Base-by-base conservation (phyloP, 129 eudicot genomes). In the Oenanthe sinensis region DNA sequence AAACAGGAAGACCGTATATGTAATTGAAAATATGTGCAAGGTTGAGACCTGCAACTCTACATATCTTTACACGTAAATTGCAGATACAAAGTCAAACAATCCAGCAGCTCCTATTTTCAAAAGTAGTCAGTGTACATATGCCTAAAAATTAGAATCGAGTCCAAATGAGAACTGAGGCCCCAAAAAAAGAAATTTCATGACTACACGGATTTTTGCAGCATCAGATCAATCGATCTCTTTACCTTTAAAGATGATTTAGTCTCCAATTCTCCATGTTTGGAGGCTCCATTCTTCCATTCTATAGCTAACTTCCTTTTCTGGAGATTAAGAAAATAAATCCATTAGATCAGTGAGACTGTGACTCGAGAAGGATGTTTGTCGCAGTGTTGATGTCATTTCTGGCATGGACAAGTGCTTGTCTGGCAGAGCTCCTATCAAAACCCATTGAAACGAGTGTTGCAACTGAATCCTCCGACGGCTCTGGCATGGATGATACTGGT, bases 381-480 rank as follows among this genome's bases (percentile, higher is more conserved):
- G 96, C 99, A 24, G 89, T 88, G 84, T 88, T 95, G 47, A 95
- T 30, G 85, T 94, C 97, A 52, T 94, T 94, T 87, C 97, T 88
- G 33, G 98, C 93, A 37, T 84, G 97, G 69, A 90, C 81, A 77
- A 94, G 98, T 30, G 98, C 98, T 85, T 94, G 98, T 81, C 97
- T 90, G 6, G 98, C 98, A 1, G 93, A 85, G 78, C 83, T 87
- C 80, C 93, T 83, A n/a, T 91, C 98, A 65, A 94, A 94, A n/a
- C 98, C 98, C 98, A 94, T 94, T 60, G 98, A 90, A 76, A 94
- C 96, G 17, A 94, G 85, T 16, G 88, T 94, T 9, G 93, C 85
- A 40, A 94, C 82, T 3, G 91, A 90, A 70, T 91, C 97, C 88
- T 90, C 97, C 0, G 93, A 83, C 63, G 98, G 97, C 50, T 94